Evolutionary conservation across 1,139 yeast genomes (phyloP).

Genomic region (Hyphopichia khmerensis): DNA sequence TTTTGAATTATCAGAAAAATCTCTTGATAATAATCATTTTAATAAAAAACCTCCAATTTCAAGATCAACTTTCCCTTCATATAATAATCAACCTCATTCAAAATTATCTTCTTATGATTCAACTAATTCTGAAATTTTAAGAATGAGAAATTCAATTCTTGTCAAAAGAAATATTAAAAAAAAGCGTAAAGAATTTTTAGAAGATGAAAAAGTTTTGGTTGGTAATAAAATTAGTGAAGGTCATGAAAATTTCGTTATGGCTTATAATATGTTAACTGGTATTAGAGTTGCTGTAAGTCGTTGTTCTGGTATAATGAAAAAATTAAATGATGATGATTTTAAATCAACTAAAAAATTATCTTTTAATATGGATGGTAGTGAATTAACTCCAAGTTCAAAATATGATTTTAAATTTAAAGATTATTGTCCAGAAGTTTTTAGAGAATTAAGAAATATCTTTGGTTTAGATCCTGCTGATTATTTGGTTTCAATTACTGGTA

Average conservation of each 20-base stretch:
- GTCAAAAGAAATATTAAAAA: slow-evolving; percentile 43
- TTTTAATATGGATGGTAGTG: slow-evolving; percentile 86
- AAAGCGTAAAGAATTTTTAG: slow-evolving; percentile 41
- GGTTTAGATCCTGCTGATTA: slow-evolving; percentile 96
- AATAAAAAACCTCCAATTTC: slow-evolving; percentile 10
- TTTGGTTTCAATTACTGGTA: slow-evolving; percentile 86
- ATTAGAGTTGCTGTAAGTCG: slow-evolving; percentile 92
- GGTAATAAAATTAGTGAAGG: slow-evolving; percentile 90
- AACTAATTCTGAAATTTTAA: slow-evolving; percentile 37
- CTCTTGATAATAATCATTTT: not conserved
- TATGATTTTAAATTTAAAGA: slow-evolving; percentile 97
- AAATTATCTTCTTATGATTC: slow-evolving; percentile 15
- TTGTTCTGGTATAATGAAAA: slow-evolving; percentile 82
- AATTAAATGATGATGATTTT: slow-evolving; percentile 70
- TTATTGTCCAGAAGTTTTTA: slow-evolving; percentile 90
- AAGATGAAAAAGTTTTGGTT: slow-evolving; percentile 65
- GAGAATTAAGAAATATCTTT: slow-evolving; percentile 76
- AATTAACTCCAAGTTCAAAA: slow-evolving; percentile 86
- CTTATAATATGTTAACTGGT: slow-evolving; percentile 96
- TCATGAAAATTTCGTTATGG: slow-evolving; percentile 89
- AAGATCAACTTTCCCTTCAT: slow-evolving; percentile 21
- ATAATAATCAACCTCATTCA: slow-evolving; percentile 8
- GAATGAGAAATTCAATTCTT: slow-evolving; percentile 42
- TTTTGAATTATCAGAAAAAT: too few species aligned
- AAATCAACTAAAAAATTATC: slow-evolving; percentile 71